Evolutionary conservation across 1,284 basidiomycete species (phyloP).

Genomic region (Takashimella koratensis): DNA sequence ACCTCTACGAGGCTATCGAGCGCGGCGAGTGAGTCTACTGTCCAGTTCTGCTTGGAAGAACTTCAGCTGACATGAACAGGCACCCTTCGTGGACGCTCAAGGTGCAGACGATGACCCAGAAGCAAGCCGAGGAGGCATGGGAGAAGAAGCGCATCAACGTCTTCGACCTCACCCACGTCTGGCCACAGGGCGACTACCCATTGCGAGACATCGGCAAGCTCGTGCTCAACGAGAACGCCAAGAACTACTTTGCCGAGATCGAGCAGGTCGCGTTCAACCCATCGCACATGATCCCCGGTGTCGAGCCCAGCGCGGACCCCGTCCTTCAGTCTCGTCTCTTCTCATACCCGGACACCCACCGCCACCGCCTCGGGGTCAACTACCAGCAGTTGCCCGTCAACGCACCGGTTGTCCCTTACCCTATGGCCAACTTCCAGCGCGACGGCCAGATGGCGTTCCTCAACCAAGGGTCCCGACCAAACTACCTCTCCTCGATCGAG

Average conservation of each 20-base stretch:
- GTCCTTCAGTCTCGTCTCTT: slow-evolving; percentile 89
- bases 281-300: slow-evolving; percentile 76
- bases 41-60: slow-evolving; percentile 65
- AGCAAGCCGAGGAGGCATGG: slow-evolving; percentile 85
- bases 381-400: slow-evolving; percentile 89
- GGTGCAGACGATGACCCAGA: slow-evolving; percentile 77
- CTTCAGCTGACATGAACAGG: background rate
- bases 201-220: slow-evolving; percentile 79
- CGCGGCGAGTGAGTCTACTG: slow-evolving; percentile 58
- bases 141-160: slow-evolving; percentile 44
- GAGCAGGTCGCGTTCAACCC: slow-evolving; percentile 67
- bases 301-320: slow-evolving; percentile 84
- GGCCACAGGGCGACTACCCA: slow-evolving; percentile 81
- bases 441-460: slow-evolving; percentile 58
- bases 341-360: slow-evolving; percentile 92
- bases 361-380: slow-evolving; percentile 65
- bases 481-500: slow-evolving; percentile 73
- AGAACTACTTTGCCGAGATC: slow-evolving; percentile 62
- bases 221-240: slow-evolving; percentile 77
- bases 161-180: slow-evolving; percentile 86
- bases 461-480: slow-evolving; percentile 78
- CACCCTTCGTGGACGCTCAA: slow-evolving; percentile 37
- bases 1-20: slow-evolving; percentile 73
- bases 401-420: slow-evolving; percentile 60
- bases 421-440: slow-evolving; percentile 73